Conservation (phyloP, 306 rosid genomes). For the Medicago lupulina region DNA sequence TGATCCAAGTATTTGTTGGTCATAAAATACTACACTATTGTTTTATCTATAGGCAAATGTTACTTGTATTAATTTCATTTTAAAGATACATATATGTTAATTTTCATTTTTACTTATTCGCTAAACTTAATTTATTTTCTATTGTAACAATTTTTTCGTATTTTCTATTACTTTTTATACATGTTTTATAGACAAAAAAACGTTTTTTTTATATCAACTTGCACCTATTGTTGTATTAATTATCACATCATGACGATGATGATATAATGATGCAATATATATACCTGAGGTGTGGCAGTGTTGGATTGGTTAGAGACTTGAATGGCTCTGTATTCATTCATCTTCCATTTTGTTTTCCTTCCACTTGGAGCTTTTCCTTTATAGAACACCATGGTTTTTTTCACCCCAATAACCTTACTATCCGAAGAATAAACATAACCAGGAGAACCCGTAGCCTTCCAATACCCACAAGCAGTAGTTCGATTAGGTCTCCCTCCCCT, state of each 20-base stretch:
- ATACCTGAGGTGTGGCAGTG: conserved; percentile 54
- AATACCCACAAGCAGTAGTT: conserved; percentile 76
- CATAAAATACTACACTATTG: too few species aligned
- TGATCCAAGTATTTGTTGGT: too few species aligned
- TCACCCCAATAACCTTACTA: conserved; percentile 65
- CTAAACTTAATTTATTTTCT: too few species aligned
- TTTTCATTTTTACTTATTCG: too few species aligned
- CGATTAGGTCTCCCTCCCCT: conserved; percentile 84
- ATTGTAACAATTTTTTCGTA: too few species aligned
- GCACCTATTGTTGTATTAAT: too few species aligned
- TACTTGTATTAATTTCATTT: too few species aligned
- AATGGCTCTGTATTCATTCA: conserved; percentile 89
- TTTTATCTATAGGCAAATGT: too few species aligned
- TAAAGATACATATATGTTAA: too few species aligned
- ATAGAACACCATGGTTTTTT: conserved; percentile 90
- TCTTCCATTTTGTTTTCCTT: conserved; percentile 87
- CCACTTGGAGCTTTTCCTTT: conserved; percentile 84
- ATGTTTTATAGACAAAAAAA: too few species aligned
- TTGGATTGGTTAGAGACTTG: conserved; percentile 39
- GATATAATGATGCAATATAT: neutral
- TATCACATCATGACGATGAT: neutral
- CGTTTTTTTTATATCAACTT: too few species aligned
- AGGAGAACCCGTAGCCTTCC: conserved; percentile 95
- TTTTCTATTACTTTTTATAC: too few species aligned
- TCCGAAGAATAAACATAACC: conserved; percentile 76